Base-by-base conservation (phyloP, 1,284 basidiomycete genomes). In the Phylloporus sp. region DNA sequence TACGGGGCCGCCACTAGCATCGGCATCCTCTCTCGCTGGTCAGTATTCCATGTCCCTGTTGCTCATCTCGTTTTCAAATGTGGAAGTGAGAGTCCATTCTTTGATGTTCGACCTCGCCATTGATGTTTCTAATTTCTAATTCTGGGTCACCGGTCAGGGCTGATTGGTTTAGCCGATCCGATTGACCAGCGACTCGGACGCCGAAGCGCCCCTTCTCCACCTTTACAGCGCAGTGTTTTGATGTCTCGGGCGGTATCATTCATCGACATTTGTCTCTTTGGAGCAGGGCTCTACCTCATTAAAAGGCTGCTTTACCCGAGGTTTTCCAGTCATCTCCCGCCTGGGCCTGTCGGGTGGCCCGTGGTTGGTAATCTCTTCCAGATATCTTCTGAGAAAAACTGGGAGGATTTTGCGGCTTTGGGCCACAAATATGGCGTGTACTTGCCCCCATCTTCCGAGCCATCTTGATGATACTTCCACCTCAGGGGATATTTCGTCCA, bases 361-460 rank as follows among this genome's bases (percentile, higher is more conserved):
- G 28, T 79, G 29, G 60, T 78, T 28, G 76, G 78, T 17, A 84
- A 81, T 68, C 67, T 80, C 17, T 68, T 78, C 44, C 77, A 82
- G 53, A 76, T 85, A 72, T 78, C 83, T 1, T 63, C 69, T 3
- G 66, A 75, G 47, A 74, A 74, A 56, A 77, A 76, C 20, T 84
- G 82, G 83, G 34, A 62, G 32, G 28, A 32, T 26, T 54, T 69
- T 64, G 74, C 80, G 10, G 72, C 82, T 31, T 81, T 83, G 82
- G 76, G 81, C 24, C 70, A 74, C 49, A 77, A 76, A 72, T 83
- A 76, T 61, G 82, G 82, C 77, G 66, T 4, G 75, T 12, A 20
- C 28, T 40, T 22, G 4, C 6, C 13, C 6, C 42, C 20, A 4
- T 55, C 13, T 29, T 29, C 11, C n/a, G 20, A 5, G n/a, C 29